phyloP scores from a whole-genome alignment of 2,329 filamentous ascomycete genomes.

The Paecilomyces formosus region DNA sequence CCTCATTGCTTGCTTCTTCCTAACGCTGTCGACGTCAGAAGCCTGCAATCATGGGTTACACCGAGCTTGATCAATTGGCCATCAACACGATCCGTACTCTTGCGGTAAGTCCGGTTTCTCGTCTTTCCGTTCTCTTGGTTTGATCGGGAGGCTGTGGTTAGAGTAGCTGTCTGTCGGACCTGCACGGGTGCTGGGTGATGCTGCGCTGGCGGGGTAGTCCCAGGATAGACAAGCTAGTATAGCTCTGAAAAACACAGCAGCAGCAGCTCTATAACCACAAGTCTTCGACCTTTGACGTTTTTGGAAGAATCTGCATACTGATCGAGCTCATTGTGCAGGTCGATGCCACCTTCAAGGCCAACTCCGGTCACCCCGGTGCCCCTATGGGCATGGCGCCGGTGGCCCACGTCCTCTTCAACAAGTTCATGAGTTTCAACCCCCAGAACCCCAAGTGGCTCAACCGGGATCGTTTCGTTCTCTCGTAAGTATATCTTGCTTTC shows the following conservation, averaged over 20 bases:
- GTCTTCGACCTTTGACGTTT: too few species aligned
- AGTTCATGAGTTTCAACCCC: conserved; percentile 99
- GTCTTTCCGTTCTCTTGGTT: background rate
- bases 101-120: conserved; percentile 61
- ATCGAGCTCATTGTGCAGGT: conserved; percentile 52
- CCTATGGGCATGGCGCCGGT: conserved; percentile 96
- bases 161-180: background rate
- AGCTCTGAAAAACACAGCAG: too few species aligned
- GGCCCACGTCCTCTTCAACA: conserved; percentile 96
- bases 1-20: background rate
- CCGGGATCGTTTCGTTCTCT: conserved; percentile 97
- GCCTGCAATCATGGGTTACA: conserved; percentile 69
- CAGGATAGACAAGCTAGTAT: background rate
- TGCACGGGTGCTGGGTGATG: background rate
- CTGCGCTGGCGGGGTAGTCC: background rate
- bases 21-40: conserved; percentile 14
- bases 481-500: conserved; percentile 56
- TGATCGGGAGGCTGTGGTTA: background rate
- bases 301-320: background rate
- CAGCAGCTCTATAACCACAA: background rate
- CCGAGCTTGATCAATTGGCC: conserved; percentile 77
- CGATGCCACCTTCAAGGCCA: conserved; percentile 93
- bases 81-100: conserved; percentile 98
- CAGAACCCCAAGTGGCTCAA: conserved; percentile 97
- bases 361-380: conserved; percentile 97